Evolutionary conservation across 306 rosid genomes (phyloP), one percentile per base, ranked within the genome.

Genomic region (Castanopsis chinensis): DNA sequence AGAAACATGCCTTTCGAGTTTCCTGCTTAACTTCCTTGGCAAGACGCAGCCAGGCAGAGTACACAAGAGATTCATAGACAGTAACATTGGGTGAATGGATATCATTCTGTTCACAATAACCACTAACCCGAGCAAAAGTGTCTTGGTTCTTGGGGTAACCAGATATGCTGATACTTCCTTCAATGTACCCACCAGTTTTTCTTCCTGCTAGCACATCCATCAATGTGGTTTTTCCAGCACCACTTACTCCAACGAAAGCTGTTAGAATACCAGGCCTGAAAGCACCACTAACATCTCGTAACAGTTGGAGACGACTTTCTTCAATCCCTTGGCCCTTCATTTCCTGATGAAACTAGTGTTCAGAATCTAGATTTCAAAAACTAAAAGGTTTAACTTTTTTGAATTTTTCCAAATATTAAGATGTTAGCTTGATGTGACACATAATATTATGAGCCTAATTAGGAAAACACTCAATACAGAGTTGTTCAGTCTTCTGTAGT

Each of bases 151-250:
- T 88, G 19, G 90, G 88, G 55, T 79, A 88, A 71, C 92, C 92
- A 10, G 92, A 88, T 59, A 88, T 25, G 23, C 33, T 84, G 35
- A 88, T 86, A 80, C 76, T 86, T 55, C 89, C 92, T 82, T 86
- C 90, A 58, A 86, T 75, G 58, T 86, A 86, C 20, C 92, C 92
- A 15, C 86, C 78, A 10, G 90, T 88, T 83, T 88, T 88, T 79
- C 92, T 82, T 68, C 90, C 92, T 3, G 88, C 85, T 51, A 88
- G 87, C 51, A 88, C 89, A 86, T 88, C 90, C 88, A 88, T 81
- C 85, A 88, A 78, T 5, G 92, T 88, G 71, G 92, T 83, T 78
- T 88, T 88, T n/a, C 92, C 88, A 65, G 86, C 92, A 70, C 92
- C 92, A 79, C 85, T 88, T 53, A 88, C 90, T 45, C 88, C 87